Base-by-base conservation (phyloP, 768 basidiomycete species). In the Grammothele lineata region DNA sequence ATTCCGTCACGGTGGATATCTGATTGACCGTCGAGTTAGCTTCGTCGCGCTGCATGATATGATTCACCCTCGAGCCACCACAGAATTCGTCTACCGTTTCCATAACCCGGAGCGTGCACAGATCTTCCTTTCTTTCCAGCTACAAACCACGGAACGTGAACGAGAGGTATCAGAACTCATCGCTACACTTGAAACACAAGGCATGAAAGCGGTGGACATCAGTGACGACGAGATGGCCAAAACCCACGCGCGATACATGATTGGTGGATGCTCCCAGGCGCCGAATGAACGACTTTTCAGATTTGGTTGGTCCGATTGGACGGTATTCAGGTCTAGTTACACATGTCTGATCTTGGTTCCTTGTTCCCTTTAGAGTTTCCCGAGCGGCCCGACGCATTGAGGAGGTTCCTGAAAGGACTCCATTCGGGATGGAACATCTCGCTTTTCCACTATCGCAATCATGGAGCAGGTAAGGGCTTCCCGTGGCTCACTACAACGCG, bases 381-480 rank as follows among this genome's bases (percentile, higher is more conserved):
- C 1, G 96, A 99, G 65, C 73, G 96, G 43, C 94, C 92, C 0
- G 86, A 84, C 2, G 96, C 95, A 3, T 71, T 99, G 47, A 81
- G 89, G 35, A 90, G 87, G 55, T 99, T 98, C 72, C 73, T 99
- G 50, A 72, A 83, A 23, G 88, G 87, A 3, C 63, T 99, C 37
- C 85, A 85, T 25, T 70, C 77, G 17, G 84, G 83, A 21, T 97
- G 94, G 93, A 97, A 94, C 65, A 91, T 99, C 40, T 87, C 92
- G 1, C 64, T 99, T 54, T 99, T 98, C 71, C 96, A 99, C 64
- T 99, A 99, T 66, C 79, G 96, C 45, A 97, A 98, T 63, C 95
- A 98, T 50, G 96, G 96, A 24, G 92, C 87, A 61, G 94, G 94
- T 91, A n/a, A 10, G 43, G 24, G 12, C 30, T 40, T 23, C 19